These are phyloP conservation scores for Pelargonium citronellum DNA, from an alignment of 441 rosid genomes.

Conservation along the genomic window DNA sequence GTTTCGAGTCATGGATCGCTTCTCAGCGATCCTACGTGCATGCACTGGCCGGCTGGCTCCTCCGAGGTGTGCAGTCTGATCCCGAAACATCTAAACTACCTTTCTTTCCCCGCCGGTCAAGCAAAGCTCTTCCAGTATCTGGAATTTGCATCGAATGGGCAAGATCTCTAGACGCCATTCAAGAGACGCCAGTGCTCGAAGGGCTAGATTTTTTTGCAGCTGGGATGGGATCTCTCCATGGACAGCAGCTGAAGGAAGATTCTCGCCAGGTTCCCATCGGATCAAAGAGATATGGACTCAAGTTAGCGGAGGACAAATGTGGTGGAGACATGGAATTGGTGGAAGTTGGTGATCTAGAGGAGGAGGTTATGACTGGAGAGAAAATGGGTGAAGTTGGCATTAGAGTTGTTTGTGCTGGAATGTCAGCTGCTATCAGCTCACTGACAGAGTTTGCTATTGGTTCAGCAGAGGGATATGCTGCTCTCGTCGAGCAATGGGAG, in stretches of 20 bases:
- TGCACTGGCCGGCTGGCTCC: conserved; percentile 82
- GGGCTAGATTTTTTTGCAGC: conserved; percentile 83
- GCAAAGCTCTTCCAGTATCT: conserved; percentile 61
- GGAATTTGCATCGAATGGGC: conserved; percentile 83
- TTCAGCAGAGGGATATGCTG: conserved; percentile 59
- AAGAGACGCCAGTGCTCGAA: conserved; percentile 63
- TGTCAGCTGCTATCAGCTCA: conserved; percentile 81
- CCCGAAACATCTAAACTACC: conserved; percentile 54
- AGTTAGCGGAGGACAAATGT: conserved; percentile 19
- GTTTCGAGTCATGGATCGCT: conserved; percentile 75
- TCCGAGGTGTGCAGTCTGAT: conserved; percentile 57
- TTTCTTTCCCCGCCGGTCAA: conserved; percentile 47
- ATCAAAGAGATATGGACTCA: conserved; percentile 45
- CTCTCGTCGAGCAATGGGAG: conserved; percentile 54
- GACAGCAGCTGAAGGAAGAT: conserved; percentile 65
- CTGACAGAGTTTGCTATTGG: conserved; percentile 60
- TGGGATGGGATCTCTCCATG: conserved; percentile 79
- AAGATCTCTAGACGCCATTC: conserved; percentile 50
- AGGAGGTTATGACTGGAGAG: conserved; percentile 46
- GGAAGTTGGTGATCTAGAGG: conserved; percentile 52
- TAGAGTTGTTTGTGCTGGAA: conserved; percentile 81
- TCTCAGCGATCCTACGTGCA: conserved; percentile 82
- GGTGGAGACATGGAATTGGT: conserved; percentile 43
- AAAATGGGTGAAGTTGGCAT: conserved; percentile 75
- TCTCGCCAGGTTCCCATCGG: conserved; percentile 33